These are phyloP conservation scores for Debaryomyces robertsiae DNA, from an alignment of 1,139 yeast genomes.

Conservation along the genomic window DNA sequence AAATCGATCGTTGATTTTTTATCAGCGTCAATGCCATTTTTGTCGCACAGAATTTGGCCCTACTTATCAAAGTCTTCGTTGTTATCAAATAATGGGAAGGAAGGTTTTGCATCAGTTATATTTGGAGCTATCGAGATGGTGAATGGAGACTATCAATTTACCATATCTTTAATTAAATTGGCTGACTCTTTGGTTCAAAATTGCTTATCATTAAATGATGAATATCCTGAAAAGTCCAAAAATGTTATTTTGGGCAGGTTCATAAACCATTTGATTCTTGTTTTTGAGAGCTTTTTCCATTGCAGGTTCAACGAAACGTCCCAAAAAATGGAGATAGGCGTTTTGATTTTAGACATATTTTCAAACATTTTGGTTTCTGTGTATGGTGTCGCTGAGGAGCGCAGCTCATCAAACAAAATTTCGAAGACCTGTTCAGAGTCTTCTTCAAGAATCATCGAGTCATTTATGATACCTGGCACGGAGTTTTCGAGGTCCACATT, in stretches of 20 bases:
- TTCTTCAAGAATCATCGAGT: conserved; percentile 50
- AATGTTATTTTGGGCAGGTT: conserved; percentile 59
- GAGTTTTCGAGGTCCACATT: conserved; percentile 56
- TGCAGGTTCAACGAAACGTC: conserved; percentile 63
- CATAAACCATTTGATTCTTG: conserved; percentile 56
- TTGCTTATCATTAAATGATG: conserved; percentile 46
- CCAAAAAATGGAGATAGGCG: conserved; percentile 68
- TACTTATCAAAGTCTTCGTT: conserved; percentile 69
- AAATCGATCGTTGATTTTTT: conserved; percentile 55
- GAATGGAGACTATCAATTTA: conserved; percentile 65
- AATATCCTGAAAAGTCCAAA: conserved; percentile 47
- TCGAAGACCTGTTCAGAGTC: conserved; percentile 54
- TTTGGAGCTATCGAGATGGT: conserved; percentile 77
- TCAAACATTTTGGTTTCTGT: conserved; percentile 55
- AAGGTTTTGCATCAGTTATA: conserved; percentile 64
- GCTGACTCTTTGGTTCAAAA: conserved; percentile 56
- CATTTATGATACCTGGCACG: conserved; percentile 57
- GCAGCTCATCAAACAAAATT: conserved; percentile 41
- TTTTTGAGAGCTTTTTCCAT: conserved; percentile 72
- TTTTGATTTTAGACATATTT: conserved; percentile 57
- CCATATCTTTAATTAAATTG: conserved; percentile 59
- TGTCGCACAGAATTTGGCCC: conserved; percentile 77
- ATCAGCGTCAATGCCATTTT: conserved; percentile 46
- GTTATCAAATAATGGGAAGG: conserved; percentile 66
- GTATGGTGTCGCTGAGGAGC: conserved; percentile 56